These are phyloP conservation scores for Agaricus bisporus DNA, from an alignment of 768 basidiomycete genomes.

Conservation along the genomic window DNA sequence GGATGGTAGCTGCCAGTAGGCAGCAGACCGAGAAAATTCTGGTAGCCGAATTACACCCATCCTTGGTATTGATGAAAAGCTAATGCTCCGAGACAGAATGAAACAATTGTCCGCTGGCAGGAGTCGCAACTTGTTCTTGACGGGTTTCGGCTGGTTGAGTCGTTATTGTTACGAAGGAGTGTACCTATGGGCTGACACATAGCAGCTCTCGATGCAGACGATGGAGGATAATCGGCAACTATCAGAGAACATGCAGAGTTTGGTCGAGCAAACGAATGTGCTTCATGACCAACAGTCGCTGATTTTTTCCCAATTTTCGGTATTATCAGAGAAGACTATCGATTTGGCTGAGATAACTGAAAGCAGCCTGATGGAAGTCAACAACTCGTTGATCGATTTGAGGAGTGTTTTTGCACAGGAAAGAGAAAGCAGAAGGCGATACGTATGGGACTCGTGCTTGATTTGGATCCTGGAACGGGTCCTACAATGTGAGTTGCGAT, in stretches of 20 bases:
- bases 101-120: not conserved
- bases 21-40: not conserved
- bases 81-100: not conserved
- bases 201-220: not conserved
- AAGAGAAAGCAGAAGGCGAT: not conserved
- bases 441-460: constrained; percentile 3
- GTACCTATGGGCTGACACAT: not conserved
- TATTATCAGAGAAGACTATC: constrained; percentile 1
- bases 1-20: not conserved
- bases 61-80: not conserved
- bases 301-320: constrained; percentile 4
- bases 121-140: not conserved
- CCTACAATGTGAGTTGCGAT: constrained; percentile 1
- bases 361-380: not conserved
- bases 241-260: not conserved
- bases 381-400: not conserved
- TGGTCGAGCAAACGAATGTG: not conserved
- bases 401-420: not conserved
- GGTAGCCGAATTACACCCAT: no score
- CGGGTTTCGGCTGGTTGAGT: constrained; percentile 6
- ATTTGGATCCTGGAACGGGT: constrained; percentile 4
- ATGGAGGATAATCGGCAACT: not conserved
- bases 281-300: constrained; percentile 5
- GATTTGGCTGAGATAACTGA: not conserved
- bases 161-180: not conserved